Percentiles rank a stretch among this genome's conserved stretches.
These are phyloP conservation scores for Favolaschia claudopus DNA, from an alignment of 768 basidiomycete genomes.

Conservation along the genomic window DNA sequence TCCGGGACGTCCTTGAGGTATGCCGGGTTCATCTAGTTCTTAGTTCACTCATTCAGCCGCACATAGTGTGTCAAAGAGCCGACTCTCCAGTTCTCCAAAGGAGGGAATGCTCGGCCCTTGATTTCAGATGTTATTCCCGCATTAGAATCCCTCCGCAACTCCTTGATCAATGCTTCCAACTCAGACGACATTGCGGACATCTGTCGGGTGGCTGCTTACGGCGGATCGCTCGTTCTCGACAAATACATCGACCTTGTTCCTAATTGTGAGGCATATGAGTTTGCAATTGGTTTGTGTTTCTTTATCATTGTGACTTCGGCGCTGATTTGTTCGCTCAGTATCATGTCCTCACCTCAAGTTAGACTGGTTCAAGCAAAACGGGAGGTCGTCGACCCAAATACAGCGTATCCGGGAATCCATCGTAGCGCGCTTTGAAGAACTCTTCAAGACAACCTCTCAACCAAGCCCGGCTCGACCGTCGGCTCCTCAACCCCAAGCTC, in stretches of 20 bases:
- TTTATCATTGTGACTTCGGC: not conserved
- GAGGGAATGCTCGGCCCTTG: constrained; percentile 2
- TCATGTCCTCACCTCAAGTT: constrained; percentile 4
- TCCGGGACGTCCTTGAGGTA: no score
- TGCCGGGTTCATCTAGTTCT: no score
- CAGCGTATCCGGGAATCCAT: not conserved
- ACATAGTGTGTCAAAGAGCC: constrained; percentile 6
- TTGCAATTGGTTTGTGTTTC: not conserved
- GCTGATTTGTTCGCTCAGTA: not conserved
- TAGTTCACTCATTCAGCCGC: no score
- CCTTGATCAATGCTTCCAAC: not conserved
- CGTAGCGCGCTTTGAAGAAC: not conserved
- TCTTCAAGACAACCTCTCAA: not conserved
- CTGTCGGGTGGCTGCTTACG: constrained; percentile 16
- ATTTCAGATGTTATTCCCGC: constrained; percentile 12
- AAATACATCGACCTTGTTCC: constrained; percentile 7
- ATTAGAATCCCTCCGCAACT: constrained; percentile 1
- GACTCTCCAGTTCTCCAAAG: not conserved
- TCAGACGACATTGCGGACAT: not conserved
- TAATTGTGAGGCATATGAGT: constrained; percentile 7
- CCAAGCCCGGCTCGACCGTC: no score
- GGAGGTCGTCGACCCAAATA: not conserved
- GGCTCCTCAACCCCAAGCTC: no score
- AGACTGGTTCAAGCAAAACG: not conserved
- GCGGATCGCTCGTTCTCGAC: not conserved